A percentile compares a stretch with the other conserved stretches of the same genome.
Conservation (phyloP, 768 basidiomycete genomes). For the Suillus brevipes region DNA sequence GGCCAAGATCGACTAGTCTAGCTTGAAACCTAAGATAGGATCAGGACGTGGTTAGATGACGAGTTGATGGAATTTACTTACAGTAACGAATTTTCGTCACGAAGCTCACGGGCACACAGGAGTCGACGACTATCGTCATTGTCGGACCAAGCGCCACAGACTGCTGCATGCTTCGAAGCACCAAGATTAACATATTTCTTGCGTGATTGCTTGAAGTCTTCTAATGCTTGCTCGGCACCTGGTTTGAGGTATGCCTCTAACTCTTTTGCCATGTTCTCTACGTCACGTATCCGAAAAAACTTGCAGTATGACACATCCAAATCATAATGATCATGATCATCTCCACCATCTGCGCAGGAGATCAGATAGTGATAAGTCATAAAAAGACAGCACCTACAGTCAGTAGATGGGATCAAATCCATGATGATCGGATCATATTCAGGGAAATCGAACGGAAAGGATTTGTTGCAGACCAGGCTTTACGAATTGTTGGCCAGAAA, state of each 20-base stretch:
- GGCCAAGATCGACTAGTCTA: neutral
- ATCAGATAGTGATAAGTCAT: neutral
- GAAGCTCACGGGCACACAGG: neutral
- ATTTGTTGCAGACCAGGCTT: neutral
- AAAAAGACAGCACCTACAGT: conserved; percentile 21
- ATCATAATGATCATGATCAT: conserved; percentile 21
- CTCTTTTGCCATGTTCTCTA: conserved; percentile 22
- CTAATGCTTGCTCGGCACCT: conserved; percentile 26
- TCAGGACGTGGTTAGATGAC: neutral
- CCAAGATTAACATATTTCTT: conserved; percentile 11
- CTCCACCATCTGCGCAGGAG: conserved; percentile 26
- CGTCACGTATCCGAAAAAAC: conserved; percentile 36
- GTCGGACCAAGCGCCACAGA: neutral
- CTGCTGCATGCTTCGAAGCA: neutral
- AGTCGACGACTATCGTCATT: neutral
- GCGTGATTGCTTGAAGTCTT: conserved; percentile 25
- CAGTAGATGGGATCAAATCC: conserved; percentile 34
- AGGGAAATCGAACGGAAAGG: conserved; percentile 25
- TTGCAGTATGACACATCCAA: conserved; percentile 16
- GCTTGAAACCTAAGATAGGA: neutral
- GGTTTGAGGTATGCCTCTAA: conserved; percentile 18
- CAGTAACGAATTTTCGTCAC: neutral
- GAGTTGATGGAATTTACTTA: neutral
- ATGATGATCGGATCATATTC: conserved; percentile 25
- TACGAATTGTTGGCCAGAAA: conserved; percentile 21